phyloP scores from a whole-genome alignment of 441 rosid species.

The Populus hybrid region DNA sequence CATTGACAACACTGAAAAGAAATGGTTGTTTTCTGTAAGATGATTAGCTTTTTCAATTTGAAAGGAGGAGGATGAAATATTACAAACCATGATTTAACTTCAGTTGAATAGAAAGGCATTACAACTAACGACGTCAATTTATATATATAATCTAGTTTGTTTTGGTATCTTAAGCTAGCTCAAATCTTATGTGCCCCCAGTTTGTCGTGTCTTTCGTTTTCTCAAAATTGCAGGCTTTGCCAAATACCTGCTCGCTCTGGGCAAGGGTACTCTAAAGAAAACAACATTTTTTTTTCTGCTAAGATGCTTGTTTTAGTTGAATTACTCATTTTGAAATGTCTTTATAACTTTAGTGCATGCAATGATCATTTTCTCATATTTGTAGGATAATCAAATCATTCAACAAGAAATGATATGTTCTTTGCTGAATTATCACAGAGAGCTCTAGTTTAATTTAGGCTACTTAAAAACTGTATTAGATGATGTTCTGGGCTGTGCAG shows the following conservation, averaged over 20 bases:
- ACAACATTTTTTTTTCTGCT: neutral
- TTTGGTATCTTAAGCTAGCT: neutral
- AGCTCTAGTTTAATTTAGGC: no score
- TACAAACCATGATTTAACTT: neutral
- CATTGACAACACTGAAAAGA: neutral
- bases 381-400: neutral
- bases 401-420: no score
- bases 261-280: slow-evolving; percentile 8
- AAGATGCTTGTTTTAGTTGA: neutral
- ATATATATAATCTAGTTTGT: neutral
- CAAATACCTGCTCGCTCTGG: slow-evolving; percentile 1
- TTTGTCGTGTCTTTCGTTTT: slow-evolving; percentile 8
- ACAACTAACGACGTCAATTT: neutral
- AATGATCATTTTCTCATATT: neutral
- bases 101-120: neutral
- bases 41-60: neutral
- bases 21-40: neutral
- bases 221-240: neutral
- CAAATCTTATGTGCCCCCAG: neutral
- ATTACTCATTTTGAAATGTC: neutral
- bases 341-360: neutral
- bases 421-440: no score
- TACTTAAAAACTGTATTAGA: neutral
- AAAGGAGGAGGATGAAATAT: neutral
- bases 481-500: neutral